Evolutionary conservation across 2,329 filamentous ascomycete genomes (phyloP).

Genomic region (Pyrenochaeta sp.): DNA sequence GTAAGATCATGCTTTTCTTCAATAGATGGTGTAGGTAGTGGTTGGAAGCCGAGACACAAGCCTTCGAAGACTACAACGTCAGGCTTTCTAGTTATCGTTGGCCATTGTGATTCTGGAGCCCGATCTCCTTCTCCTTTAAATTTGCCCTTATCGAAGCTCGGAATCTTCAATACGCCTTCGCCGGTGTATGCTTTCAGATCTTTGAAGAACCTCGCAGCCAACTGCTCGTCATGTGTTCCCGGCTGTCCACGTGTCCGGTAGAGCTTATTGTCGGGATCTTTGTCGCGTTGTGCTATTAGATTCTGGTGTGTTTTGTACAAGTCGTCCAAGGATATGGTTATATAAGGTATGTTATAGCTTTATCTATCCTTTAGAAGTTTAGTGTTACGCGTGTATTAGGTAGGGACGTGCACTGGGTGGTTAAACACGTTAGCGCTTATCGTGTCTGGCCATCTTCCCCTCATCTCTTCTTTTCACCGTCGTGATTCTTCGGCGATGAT

Average conservation of each 20-base stretch:
- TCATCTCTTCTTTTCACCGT: too few relatives aligned
- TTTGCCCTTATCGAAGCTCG: conserved; percentile 84
- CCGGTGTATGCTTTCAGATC: conserved; percentile 61
- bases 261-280: conserved; percentile 75
- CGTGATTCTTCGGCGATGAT: too few relatives aligned
- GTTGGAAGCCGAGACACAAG: conserved; percentile 87
- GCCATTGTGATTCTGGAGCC: conserved; percentile 69
- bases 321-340: conserved; percentile 71
- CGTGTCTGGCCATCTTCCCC: too few relatives aligned
- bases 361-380: too few relatives aligned
- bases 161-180: conserved; percentile 65
- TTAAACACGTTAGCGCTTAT: too few relatives aligned
- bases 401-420: too few relatives aligned
- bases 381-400: too few relatives aligned
- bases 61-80: conserved; percentile 84
- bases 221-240: conserved; percentile 78
- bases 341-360: background rate
- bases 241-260: conserved; percentile 85
- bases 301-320: conserved; percentile 80
- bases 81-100: conserved; percentile 62
- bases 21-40: conserved; percentile 64
- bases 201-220: conserved; percentile 70
- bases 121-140: conserved; percentile 81
- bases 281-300: conserved; percentile 70
- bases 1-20: conserved; percentile 64